Conservation (phyloP, 345 rosid species). For the Corymbia maculata region DNA sequence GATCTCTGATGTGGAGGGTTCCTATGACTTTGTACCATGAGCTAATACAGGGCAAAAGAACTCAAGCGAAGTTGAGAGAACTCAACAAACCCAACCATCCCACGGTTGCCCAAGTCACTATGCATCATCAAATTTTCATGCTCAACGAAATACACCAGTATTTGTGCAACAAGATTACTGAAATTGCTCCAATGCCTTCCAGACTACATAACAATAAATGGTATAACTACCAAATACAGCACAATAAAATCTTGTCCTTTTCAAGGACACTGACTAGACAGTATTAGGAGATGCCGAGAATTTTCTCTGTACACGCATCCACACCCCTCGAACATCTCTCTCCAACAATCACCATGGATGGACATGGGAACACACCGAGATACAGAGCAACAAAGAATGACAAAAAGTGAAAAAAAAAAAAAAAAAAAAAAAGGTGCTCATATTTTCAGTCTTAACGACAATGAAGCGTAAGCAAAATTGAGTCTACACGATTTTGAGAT, state of each 20-base stretch:
- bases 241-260: not conserved
- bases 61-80: constrained; percentile 24
- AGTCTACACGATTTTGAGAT: not conserved
- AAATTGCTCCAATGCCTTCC: not conserved
- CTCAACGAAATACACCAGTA: not conserved
- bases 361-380: not conserved
- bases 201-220: not conserved
- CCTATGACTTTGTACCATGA: constrained; percentile 36
- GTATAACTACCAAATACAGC: not conserved
- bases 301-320: not conserved
- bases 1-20: constrained; percentile 29
- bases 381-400: not conserved
- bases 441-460: not conserved
- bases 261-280: not conserved
- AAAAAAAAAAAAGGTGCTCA: not conserved
- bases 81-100: constrained; percentile 48
- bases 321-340: not conserved
- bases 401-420: not conserved
- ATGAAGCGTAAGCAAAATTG: not conserved
- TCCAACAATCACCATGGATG: not conserved
- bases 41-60: constrained; percentile 30
- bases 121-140: too few relatives aligned
- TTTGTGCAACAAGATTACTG: not conserved
- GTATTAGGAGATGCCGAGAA: not conserved
- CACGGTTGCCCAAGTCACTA: constrained; percentile 13